Percentiles rank a stretch among this genome's conserved stretches.
Evolutionary conservation across 352 stramenopile genomes (phyloP).

Genomic region (Phytophthora lateralis): DNA sequence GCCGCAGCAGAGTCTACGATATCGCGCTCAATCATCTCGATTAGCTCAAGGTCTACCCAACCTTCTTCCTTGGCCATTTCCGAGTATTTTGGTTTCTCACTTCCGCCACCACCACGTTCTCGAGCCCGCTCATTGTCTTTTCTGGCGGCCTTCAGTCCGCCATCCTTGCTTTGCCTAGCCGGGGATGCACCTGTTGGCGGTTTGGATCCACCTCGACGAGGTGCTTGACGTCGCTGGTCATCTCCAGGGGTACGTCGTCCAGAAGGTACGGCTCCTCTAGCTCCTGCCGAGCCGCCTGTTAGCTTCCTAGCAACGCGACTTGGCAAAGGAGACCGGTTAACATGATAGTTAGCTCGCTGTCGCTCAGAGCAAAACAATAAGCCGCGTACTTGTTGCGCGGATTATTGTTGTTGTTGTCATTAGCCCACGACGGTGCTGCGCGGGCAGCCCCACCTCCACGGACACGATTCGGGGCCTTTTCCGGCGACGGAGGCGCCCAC

Average conservation of each 20-base stretch:
- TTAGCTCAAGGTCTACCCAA: constrained; percentile 80
- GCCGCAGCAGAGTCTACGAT: constrained; percentile 60
- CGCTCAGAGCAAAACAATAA: not conserved
- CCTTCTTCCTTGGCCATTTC: constrained; percentile 75
- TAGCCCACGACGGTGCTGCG: constrained; percentile 58
- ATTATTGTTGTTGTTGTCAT: constrained; percentile 52
- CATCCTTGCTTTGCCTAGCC: constrained; percentile 42
- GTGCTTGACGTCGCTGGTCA: constrained; percentile 48
- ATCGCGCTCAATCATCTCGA: constrained; percentile 87
- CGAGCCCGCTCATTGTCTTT: constrained; percentile 43
- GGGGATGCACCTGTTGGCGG: constrained; percentile 21
- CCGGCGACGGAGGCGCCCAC: constrained; percentile 72
- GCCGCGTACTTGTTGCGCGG: constrained; percentile 25
- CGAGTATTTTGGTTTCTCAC: constrained; percentile 67
- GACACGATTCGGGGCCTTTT: constrained; percentile 38
- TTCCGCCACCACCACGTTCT: constrained; percentile 16
- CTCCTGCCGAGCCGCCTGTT: constrained; percentile 17
- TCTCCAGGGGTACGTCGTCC: constrained; percentile 62
- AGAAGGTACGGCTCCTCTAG: constrained; percentile 39
- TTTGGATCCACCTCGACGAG: constrained; percentile 34
- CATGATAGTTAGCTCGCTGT: not conserved
- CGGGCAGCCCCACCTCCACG: constrained; percentile 38
- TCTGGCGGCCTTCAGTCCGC: constrained; percentile 45
- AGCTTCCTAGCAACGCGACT: constrained; percentile 50
- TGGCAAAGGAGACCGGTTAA: not conserved